Evolutionary conservation across 2,329 filamentous ascomycete species (phyloP).

Genomic region (Fusarium metavorans): DNA sequence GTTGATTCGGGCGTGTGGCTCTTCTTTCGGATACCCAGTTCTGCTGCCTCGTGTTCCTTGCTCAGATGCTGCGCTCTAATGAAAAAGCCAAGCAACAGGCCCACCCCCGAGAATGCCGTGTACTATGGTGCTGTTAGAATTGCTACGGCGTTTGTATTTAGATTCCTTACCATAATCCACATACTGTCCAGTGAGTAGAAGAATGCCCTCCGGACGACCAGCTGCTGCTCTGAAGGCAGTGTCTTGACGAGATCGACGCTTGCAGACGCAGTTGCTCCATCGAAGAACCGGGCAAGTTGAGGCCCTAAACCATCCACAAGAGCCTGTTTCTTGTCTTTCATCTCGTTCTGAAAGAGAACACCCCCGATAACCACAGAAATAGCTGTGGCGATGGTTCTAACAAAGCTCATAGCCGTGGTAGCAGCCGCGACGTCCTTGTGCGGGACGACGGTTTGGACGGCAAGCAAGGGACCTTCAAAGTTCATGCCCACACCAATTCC

Average conservation of each 20-base stretch:
- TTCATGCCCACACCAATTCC: slow-evolving; percentile 73
- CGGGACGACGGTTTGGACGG: slow-evolving; percentile 72
- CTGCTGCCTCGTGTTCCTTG: slow-evolving; percentile 35
- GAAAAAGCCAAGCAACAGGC: slow-evolving; percentile 34
- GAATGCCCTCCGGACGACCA: slow-evolving; percentile 41
- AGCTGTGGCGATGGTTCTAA: slow-evolving; percentile 72
- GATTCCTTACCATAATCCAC: slow-evolving; percentile 46
- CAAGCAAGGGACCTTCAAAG: slow-evolving; percentile 72
- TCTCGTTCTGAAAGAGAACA: slow-evolving; percentile 78
- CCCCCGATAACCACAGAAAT: slow-evolving; percentile 76
- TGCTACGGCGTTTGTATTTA: too few species aligned
- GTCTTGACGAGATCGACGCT: slow-evolving; percentile 63
- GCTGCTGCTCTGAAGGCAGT: slow-evolving; percentile 32
- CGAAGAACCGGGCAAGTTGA: slow-evolving; percentile 60
- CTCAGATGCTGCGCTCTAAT: slow-evolving; percentile 40
- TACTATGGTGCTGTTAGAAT: slow-evolving; percentile 21
- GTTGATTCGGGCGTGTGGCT: background rate
- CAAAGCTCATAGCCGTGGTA: slow-evolving; percentile 72
- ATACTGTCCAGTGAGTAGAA: slow-evolving; percentile 40
- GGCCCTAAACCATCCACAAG: slow-evolving; percentile 61
- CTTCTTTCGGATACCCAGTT: slow-evolving; percentile 26
- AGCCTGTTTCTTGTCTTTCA: slow-evolving; percentile 61
- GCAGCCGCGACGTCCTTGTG: slow-evolving; percentile 72
- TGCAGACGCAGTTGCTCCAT: slow-evolving; percentile 67
- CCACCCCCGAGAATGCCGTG: slow-evolving; percentile 26